Evolutionary conservation across 305 asterid genomes (phyloP).

Genomic region (Solanum chacoense): DNA sequence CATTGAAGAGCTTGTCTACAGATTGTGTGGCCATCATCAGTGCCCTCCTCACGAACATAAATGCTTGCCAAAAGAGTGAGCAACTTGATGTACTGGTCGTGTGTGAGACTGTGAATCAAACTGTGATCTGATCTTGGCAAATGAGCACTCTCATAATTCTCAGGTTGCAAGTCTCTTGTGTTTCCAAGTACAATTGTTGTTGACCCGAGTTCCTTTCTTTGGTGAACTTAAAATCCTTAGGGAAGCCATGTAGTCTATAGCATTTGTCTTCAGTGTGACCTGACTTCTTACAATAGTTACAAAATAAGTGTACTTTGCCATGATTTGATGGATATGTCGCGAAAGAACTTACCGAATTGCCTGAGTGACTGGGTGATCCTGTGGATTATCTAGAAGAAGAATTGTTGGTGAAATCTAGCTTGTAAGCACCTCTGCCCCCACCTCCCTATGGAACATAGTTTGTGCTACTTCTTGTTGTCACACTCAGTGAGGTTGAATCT

Average conservation of each 20-base stretch:
- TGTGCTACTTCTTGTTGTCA: neutral
- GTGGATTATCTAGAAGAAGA: neutral
- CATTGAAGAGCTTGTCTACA: neutral
- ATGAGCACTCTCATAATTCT: neutral
- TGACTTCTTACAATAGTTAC: neutral
- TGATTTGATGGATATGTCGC: neutral
- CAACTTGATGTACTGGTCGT: neutral
- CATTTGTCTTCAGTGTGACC: neutral
- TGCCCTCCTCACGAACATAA: neutral
- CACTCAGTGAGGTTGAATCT: neutral
- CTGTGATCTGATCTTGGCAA: fast-evolving
- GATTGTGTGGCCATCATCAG: too few species aligned
- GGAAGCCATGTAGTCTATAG: neutral
- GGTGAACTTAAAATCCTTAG: neutral
- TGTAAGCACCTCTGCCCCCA: neutral
- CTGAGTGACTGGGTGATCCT: neutral
- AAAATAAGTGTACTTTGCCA: neutral
- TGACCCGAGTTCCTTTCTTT: neutral
- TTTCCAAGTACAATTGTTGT: neutral
- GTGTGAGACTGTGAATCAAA: neutral
- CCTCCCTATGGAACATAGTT: neutral
- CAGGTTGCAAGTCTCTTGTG: neutral
- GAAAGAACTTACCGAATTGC: neutral
- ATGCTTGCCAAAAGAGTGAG: neutral
- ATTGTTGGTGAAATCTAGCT: neutral